Percentiles rank a stretch among this genome's conserved stretches.
phyloP scores from a whole-genome alignment of 1,139 yeast genomes.

The Debaryomyces subglobosus region DNA sequence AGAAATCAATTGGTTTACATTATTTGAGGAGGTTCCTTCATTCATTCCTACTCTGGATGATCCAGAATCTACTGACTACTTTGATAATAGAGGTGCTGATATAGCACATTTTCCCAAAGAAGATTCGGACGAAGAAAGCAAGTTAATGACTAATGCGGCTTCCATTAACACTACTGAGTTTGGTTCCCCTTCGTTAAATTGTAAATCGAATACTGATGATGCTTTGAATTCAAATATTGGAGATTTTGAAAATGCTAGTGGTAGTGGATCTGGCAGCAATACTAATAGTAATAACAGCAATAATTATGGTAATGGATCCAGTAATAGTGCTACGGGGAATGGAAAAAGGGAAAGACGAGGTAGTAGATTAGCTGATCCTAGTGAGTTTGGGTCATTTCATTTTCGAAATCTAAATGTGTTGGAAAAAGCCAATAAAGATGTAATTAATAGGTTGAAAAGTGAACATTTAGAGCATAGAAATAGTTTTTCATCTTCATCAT shows the following conservation, averaged over 20 bases:
- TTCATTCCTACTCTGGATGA: constrained; percentile 80
- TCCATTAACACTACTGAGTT: constrained; percentile 19
- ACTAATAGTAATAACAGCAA: constrained; percentile 7
- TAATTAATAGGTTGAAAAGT: constrained; percentile 78
- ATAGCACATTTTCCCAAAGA: constrained; percentile 63
- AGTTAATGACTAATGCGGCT: constrained; percentile 11
- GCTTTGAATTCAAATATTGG: constrained; percentile 5
- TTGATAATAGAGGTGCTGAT: constrained; percentile 88
- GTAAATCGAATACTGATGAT: constrained; percentile 6
- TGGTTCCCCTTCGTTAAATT: constrained; percentile 22
- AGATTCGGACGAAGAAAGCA: constrained; percentile 39
- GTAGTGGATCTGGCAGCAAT: constrained; percentile 12
- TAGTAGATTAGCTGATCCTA: constrained; percentile 67
- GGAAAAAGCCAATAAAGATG: constrained; percentile 93
- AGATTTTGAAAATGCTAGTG: constrained; percentile 10
- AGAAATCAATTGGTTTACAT: constrained; percentile 71
- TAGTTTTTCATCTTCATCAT: constrained; percentile 47
- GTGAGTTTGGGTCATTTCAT: constrained; percentile 92
- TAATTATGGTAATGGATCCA: constrained; percentile 11
- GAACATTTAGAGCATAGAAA: constrained; percentile 71
- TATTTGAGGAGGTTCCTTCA: constrained; percentile 76
- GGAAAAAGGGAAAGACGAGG: constrained; percentile 66
- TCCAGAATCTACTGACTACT: constrained; percentile 90
- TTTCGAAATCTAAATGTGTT: constrained; percentile 87
- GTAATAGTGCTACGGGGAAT: constrained; percentile 10